A percentile compares a stretch with the other conserved stretches of the same genome.
Conservation (phyloP, 306 rosid genomes). For the Glycine latifolia region DNA sequence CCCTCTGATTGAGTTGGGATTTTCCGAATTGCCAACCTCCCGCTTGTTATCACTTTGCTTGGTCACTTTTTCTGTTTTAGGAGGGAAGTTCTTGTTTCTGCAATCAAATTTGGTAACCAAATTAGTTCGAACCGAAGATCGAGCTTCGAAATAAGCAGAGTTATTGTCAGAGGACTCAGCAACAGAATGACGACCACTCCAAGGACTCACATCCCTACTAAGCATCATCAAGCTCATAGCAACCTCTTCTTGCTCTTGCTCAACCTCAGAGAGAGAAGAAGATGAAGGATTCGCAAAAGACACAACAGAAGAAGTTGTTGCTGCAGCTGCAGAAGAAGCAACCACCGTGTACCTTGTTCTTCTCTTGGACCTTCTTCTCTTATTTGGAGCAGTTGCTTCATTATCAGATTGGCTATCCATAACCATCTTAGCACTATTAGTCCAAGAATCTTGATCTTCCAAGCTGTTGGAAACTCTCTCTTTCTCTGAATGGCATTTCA, state of each 20-base stretch:
- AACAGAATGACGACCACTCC: slow-evolving; percentile 59
- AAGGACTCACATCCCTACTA: slow-evolving; percentile 66
- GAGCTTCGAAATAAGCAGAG: slow-evolving; percentile 60
- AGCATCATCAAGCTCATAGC: slow-evolving; percentile 94
- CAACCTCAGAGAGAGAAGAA: slow-evolving; percentile 71
- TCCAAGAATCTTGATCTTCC: slow-evolving; percentile 80
- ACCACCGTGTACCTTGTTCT: slow-evolving; percentile 60
- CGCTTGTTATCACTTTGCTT: slow-evolving; percentile 32
- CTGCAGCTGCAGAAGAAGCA: slow-evolving; percentile 21
- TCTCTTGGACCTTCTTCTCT: slow-evolving; percentile 70
- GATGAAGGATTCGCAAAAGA: slow-evolving; percentile 53
- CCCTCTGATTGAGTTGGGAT: slow-evolving; percentile 42
- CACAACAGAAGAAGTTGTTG: slow-evolving; percentile 54
- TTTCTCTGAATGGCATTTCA: slow-evolving; percentile 86
- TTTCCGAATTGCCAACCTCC: slow-evolving; percentile 45
- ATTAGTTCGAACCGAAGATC: slow-evolving; percentile 52
- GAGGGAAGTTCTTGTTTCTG: slow-evolving; percentile 1
- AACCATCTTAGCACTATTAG: slow-evolving; percentile 41
- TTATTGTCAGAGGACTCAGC: slow-evolving; percentile 74
- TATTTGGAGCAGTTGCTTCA: slow-evolving; percentile 64
- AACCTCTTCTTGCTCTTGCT: slow-evolving; percentile 91
- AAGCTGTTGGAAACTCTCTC: slow-evolving; percentile 53
- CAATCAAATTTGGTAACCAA: slow-evolving; percentile 45
- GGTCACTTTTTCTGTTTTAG: slow-evolving; percentile 29
- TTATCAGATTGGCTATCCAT: slow-evolving; percentile 77